These are phyloP conservation scores for Daldinia childiae DNA, from an alignment of 495 filamentous ascomycete species.

Conservation along the genomic window DNA sequence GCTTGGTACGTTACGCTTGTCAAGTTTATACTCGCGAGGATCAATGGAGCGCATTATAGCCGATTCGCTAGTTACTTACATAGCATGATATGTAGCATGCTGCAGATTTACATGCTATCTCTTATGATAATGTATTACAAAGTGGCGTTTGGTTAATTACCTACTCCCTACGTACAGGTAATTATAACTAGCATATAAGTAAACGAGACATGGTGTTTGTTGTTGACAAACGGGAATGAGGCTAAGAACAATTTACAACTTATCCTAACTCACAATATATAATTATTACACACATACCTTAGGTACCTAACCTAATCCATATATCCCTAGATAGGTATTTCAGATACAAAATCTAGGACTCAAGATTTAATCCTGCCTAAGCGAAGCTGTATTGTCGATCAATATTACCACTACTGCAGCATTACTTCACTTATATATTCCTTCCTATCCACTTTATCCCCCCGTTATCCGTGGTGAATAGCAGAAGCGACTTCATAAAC, in stretches of 20 bases:
- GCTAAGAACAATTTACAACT: neutral
- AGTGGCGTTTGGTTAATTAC: neutral
- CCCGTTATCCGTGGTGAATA: conserved; percentile 8
- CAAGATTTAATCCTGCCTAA: conserved; percentile 4
- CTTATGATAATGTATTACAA: conserved; percentile 3
- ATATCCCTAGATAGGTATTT: neutral
- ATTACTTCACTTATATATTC: conserved; percentile 21
- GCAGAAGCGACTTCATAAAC: conserved; percentile 15
- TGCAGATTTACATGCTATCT: conserved; percentile 3
- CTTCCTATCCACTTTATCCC: conserved; percentile 22
- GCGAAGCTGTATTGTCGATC: conserved; percentile 31
- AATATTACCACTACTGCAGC: neutral
- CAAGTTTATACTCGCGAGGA: no score
- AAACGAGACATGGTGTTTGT: conserved; percentile 15
- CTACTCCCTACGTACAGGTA: no score
- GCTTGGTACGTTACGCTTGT: no score
- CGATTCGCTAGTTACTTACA: neutral
- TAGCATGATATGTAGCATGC: neutral
- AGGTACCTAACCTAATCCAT: neutral
- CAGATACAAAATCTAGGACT: conserved; percentile 15
- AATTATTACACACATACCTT: conserved; percentile 2
- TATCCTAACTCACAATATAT: neutral
- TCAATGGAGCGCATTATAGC: no score
- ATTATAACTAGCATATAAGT: neutral
- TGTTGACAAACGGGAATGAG: neutral